phyloP scores from a whole-genome alignment of 177 flowering plant species.

The Vitis hybrid region DNA sequence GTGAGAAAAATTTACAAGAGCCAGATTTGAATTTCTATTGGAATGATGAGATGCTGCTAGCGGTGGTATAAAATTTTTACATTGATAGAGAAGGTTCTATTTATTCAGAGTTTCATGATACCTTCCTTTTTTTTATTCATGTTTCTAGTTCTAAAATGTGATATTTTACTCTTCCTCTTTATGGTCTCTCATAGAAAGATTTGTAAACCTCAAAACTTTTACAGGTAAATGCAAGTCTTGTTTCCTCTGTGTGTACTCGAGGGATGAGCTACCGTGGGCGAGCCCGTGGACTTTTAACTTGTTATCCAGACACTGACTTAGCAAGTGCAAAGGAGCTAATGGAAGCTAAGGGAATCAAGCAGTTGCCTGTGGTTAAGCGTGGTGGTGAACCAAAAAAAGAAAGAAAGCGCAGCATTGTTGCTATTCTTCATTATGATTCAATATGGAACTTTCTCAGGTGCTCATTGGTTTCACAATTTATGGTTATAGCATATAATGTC shows the following conservation, averaged over 20 bases:
- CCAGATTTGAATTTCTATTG: too few relatives aligned
- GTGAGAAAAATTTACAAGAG: too few relatives aligned
- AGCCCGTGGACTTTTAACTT: conserved; percentile 77
- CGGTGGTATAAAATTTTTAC: too few relatives aligned
- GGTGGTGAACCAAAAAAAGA: conserved; percentile 46
- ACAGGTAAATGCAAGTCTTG: conserved; percentile 62
- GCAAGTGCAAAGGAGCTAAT: conserved; percentile 84
- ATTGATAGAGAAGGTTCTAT: too few relatives aligned
- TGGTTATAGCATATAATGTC: neutral
- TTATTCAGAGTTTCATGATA: neutral
- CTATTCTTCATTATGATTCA: conserved; percentile 77
- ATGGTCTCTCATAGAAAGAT: neutral
- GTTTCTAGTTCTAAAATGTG: neutral
- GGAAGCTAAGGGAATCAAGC: conserved; percentile 96
- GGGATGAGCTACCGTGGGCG: conserved; percentile 77
- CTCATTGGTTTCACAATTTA: conserved; percentile 9
- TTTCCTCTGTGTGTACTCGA: conserved; percentile 78
- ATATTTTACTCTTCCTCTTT: neutral
- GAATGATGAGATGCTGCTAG: too few relatives aligned
- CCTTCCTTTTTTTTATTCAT: neutral
- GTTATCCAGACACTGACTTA: conserved; percentile 86
- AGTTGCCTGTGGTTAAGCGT: conserved; percentile 87
- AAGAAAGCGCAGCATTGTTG: conserved; percentile 62
- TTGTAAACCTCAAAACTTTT: conserved; percentile 8
- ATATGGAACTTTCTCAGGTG: conserved; percentile 78